Evolutionary conservation across 1,139 yeast genomes (phyloP).

Genomic region (Pichiaceae sp.): DNA sequence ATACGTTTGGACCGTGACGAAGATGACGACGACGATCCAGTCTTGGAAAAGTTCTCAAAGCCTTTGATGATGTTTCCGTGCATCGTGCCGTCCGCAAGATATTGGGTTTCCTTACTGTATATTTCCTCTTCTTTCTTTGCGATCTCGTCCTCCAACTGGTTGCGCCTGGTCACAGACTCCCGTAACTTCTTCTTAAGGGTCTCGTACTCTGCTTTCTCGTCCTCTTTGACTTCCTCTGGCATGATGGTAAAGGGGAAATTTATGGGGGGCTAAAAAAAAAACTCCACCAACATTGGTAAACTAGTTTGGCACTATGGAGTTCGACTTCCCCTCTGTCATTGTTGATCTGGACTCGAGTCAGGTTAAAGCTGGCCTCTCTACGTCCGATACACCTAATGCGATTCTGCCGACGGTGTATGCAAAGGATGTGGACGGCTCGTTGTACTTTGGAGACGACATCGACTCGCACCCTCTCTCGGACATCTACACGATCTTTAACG

Average conservation of each 20-base stretch:
- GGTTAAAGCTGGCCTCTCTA: conserved; percentile 66
- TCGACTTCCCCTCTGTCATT: conserved; percentile 47
- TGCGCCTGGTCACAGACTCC: conserved; percentile 55
- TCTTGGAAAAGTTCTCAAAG: conserved; percentile 71
- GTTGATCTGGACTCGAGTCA: conserved; percentile 61
- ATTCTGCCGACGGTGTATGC: conserved; percentile 50
- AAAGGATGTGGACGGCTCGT: conserved; percentile 17
- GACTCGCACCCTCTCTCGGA: conserved; percentile 36
- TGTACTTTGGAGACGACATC: conserved; percentile 41
- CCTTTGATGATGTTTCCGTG: conserved; percentile 86
- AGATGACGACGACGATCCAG: conserved; percentile 19
- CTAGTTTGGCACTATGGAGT: conserved; percentile 12
- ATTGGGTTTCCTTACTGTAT: conserved; percentile 73
- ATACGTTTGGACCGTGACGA: conserved; percentile 43
- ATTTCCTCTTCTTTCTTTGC: conserved; percentile 66
- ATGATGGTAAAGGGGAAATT: background rate
- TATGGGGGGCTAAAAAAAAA: too few relatives aligned
- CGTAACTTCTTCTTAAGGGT: conserved; percentile 60
- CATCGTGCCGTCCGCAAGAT: conserved; percentile 56
- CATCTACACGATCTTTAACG: conserved; percentile 54
- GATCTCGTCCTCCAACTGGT: conserved; percentile 54
- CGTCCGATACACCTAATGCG: conserved; percentile 53
- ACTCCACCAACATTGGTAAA: background rate
- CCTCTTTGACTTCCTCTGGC: background rate
- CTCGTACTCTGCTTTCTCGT: conserved; percentile 41